Evolutionary conservation across 2,329 filamentous ascomycete genomes (phyloP), one percentile per base, ranked within the genome.

Genomic region (Neonectria sp.): DNA sequence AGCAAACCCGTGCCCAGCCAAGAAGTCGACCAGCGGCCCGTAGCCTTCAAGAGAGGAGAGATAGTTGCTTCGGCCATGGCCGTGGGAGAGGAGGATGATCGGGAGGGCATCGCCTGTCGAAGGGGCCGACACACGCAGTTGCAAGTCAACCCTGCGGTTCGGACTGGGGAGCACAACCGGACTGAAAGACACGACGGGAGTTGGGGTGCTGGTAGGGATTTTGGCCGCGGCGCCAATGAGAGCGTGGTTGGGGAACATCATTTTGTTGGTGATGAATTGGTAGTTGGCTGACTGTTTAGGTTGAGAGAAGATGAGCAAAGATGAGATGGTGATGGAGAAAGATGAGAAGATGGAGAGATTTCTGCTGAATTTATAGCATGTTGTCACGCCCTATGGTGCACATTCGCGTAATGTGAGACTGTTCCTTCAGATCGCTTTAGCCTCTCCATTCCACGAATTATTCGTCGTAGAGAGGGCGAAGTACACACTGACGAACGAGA

Each of bases 31-130:
- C 3, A 77, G 57, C 0, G 76, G 76, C 0, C 62, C 68, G 8
- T 77, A 77, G 1, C 74, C 75, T 17, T 76, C 71, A 21, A 68
- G 68, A 0, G 74, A 76, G 0, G 74, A 76, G 13, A 77, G 68
- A 25, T 70, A 78, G 55, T 75, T 75, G 63, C 71, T 76, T 1
- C 49, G 68, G 3, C 76, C 76, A 13, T 75, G 74, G 5, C 76
- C 76, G 6, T 78, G 76, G 7, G 76, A 75, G 1, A 77, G 63
- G 2, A 78, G 43, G 7, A 78, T 70, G 5, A 77, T 72, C 0
- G 76, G 76, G 0, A 78, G 73, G 0, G 45, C 48, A 0, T 68
- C 29, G 0, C 74, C 74, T 0, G 48, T 68, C 1, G 63, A 17
- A 0, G 74, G 74, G 0, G 62, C 71, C 0, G 75, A 72, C 17